Evolutionary conservation across 768 basidiomycete genomes (phyloP).

Genomic region (Leccinum fibrillosum): DNA sequence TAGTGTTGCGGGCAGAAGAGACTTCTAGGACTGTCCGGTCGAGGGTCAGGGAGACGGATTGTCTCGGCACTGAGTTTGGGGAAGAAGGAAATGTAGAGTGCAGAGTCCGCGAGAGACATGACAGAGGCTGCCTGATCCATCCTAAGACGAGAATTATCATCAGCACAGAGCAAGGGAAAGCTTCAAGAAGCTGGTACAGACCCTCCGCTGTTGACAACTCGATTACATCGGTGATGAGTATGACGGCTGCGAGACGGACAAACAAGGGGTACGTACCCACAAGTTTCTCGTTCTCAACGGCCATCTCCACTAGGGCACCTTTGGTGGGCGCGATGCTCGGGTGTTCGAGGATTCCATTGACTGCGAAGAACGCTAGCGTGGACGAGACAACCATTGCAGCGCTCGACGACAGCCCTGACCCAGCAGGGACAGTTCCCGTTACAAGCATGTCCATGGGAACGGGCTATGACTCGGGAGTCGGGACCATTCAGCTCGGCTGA

Average conservation of each 20-base stretch:
- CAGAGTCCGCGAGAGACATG: slow-evolving; percentile 65
- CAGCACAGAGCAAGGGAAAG: background rate
- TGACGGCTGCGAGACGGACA: too few relatives aligned
- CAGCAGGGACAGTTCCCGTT: slow-evolving; percentile 80
- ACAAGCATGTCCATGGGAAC: slow-evolving; percentile 71
- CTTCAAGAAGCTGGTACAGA: slow-evolving; percentile 29
- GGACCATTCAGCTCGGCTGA: slow-evolving; percentile 28
- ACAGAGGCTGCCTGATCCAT: slow-evolving; percentile 94
- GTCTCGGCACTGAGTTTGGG: slow-evolving; percentile 66
- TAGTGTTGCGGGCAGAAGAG: slow-evolving; percentile 27
- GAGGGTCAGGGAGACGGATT: slow-evolving; percentile 53
- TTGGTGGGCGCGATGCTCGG: slow-evolving; percentile 38
- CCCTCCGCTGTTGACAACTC: slow-evolving; percentile 78
- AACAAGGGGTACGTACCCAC: slow-evolving; percentile 47
- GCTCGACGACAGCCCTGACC: slow-evolving; percentile 83
- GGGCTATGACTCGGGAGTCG: slow-evolving; percentile 33
- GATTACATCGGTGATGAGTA: background rate
- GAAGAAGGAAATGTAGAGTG: slow-evolving; percentile 80
- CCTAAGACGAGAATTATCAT: slow-evolving; percentile 32
- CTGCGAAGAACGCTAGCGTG: slow-evolving; percentile 74
- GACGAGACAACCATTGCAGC: slow-evolving; percentile 91
- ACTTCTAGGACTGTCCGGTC: slow-evolving; percentile 11
- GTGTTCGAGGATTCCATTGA: slow-evolving; percentile 59
- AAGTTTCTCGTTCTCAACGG: slow-evolving; percentile 81
- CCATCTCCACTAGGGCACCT: slow-evolving; percentile 71